Evolutionary conservation across 1,284 basidiomycete genomes (phyloP), one percentile per base, ranked within the genome.

Genomic region (Ustilago esculenta): DNA sequence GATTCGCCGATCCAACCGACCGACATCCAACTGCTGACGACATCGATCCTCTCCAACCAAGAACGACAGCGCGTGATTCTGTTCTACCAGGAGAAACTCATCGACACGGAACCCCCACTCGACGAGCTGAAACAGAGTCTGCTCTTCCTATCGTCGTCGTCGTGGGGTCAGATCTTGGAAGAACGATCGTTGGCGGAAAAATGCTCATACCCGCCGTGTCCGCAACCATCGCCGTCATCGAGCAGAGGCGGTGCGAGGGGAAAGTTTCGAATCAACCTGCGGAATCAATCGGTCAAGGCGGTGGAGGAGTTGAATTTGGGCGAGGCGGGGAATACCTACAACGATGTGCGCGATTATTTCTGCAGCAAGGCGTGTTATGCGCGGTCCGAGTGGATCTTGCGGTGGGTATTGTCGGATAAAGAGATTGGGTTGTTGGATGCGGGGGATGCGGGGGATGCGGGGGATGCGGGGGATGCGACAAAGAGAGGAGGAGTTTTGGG

Each of bases 401-500:
- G 58, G 15, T 71, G 68, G 63, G 57, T 71, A 20, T 39, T 71
- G 45, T 34, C 36, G n/a, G 51, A 69, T 32, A 39, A 49, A 14
- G 55, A 51, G 48, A 24, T 66, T 4, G 64, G 44, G 20, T 12
- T 51, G n/a, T 12, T 20, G 24, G 48, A 47, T 8, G 94, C 97
- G 79, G 76, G 24, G 8, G 9, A 44, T 5, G 17, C 27, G 39
- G 23, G 23, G 9, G 29, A 35, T n/a, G 45, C 33, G 17, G 35
- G 33, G 24, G n/a, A 27, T 10, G 44, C 35, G n/a, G 36, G n/a
- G 27, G 20, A 5, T 10, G 27, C 27, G 15, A 21, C 10, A 12
- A 27, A 15, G n/a, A 14, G 94, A 96, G 80, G 92, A 93, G 77
- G 86, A 87, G 10, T 35, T 11, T 18, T 53, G 93, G 98, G 81